Evolutionary conservation across 441 rosid genomes (phyloP).

Genomic region (Iberis amara): DNA sequence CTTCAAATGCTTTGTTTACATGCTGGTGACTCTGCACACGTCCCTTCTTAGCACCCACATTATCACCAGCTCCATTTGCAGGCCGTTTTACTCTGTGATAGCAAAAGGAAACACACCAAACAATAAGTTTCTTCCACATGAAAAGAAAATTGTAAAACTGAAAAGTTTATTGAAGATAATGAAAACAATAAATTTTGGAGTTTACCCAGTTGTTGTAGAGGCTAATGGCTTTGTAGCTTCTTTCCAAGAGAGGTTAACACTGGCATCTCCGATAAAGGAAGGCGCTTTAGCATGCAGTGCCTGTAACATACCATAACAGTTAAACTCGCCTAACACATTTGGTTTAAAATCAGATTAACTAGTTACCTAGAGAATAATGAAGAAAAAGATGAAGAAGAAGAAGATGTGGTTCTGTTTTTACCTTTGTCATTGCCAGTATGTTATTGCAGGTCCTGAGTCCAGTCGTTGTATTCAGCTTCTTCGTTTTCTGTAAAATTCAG

Average conservation of each 20-base stretch:
- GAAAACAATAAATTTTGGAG: slow-evolving; percentile 16
- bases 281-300: slow-evolving; percentile 86
- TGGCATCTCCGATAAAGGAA: slow-evolving; percentile 79
- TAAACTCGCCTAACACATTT: too few species aligned
- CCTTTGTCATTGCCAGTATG: slow-evolving; percentile 97
- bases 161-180: not conserved
- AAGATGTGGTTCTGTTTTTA: slow-evolving; percentile 25
- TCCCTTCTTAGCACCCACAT: slow-evolving; percentile 3
- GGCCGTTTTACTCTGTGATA: slow-evolving; percentile 12
- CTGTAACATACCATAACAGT: slow-evolving; percentile 30
- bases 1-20: not conserved
- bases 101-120: slow-evolving; percentile 3
- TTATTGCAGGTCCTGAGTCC: slow-evolving; percentile 94
- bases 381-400: not conserved
- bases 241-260: slow-evolving; percentile 86
- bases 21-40: slow-evolving; percentile 4
- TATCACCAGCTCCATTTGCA: slow-evolving; percentile 14
- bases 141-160: slow-evolving; percentile 1
- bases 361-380: too few species aligned
- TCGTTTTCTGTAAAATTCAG: slow-evolving; percentile 57
- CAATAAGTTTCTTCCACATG: not conserved
- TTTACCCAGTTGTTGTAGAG: slow-evolving; percentile 37
- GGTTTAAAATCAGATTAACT: too few species aligned
- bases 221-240: slow-evolving; percentile 65
- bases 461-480: slow-evolving; percentile 75